A percentile compares a stretch with the other conserved stretches of the same genome.
Conservation (phyloP, 495 filamentous ascomycete genomes). For the Penicillium diatomitis region DNA sequence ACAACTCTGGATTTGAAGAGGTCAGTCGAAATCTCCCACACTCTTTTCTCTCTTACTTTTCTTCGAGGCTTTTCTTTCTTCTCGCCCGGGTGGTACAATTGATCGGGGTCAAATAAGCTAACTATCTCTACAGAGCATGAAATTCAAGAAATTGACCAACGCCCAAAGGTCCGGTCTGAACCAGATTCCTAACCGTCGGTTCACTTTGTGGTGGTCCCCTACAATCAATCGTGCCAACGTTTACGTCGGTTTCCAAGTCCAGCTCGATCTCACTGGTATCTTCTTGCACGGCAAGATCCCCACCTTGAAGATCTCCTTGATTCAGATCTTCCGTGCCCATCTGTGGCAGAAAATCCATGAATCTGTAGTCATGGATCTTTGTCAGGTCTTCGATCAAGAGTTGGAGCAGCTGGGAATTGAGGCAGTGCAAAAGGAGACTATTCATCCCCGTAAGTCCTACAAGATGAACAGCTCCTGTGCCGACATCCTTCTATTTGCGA, state of each 20-base stretch:
- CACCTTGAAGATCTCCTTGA: conserved; percentile 94
- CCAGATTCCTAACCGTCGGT: conserved; percentile 98
- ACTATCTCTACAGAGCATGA: conserved; percentile 47
- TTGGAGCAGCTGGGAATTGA: conserved; percentile 94
- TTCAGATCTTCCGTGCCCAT: conserved; percentile 99
- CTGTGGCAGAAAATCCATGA: conserved; percentile 99
- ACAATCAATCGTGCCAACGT: conserved; percentile 57
- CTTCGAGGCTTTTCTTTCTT: background rate
- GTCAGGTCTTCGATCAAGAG: conserved; percentile 99
- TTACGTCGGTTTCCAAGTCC: conserved; percentile 92
- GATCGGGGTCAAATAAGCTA: background rate
- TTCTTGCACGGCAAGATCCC: conserved; percentile 99
- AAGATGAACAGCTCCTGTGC: conserved; percentile 99
- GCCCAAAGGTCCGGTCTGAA: conserved; percentile 97
- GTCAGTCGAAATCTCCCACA: background rate
- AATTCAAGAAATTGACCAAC: conserved; percentile 99
- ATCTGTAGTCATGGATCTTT: conserved; percentile 97
- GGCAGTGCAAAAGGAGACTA: conserved; percentile 98
- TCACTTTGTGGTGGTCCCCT: conserved; percentile 97
- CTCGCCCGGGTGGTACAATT: background rate
- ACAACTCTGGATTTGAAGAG: conserved; percentile 56
- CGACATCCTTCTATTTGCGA: conserved; percentile 95
- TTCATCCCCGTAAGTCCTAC: conserved; percentile 98
- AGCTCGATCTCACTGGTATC: conserved; percentile 96
- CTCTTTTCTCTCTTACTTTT: background rate